Evolutionary conservation across 2,329 filamentous ascomycete genomes (phyloP).

Genomic region (Epicoccum sorghinum): DNA sequence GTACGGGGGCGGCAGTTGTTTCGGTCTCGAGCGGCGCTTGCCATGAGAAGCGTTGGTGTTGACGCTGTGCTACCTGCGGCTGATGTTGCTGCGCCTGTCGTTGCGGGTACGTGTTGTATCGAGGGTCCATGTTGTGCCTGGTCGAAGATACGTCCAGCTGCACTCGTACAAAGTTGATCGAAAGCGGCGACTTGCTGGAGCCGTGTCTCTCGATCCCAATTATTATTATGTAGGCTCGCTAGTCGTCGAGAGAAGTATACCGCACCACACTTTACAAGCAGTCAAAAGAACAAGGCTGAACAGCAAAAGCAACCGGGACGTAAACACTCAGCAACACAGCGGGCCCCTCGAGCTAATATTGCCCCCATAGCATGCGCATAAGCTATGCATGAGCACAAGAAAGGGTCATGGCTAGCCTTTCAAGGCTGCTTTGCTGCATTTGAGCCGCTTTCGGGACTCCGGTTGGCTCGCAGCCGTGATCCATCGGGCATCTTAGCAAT

Average conservation of each 20-base stretch:
- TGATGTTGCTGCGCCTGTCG: slow-evolving; percentile 24
- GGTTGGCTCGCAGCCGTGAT: slow-evolving; percentile 37
- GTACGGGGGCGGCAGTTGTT: neutral
- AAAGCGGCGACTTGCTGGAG: neutral
- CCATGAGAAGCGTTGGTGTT: slow-evolving; percentile 21
- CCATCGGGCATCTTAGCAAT: slow-evolving; percentile 27
- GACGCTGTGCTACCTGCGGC: slow-evolving; percentile 17
- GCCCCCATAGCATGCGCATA: slow-evolving; percentile 25
- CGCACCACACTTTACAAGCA: slow-evolving; percentile 1
- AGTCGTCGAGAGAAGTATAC: neutral
- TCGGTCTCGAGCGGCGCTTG: slow-evolving; percentile 13
- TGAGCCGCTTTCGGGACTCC: slow-evolving; percentile 28
- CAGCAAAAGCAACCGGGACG: slow-evolving; percentile 1
- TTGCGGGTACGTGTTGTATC: slow-evolving; percentile 23
- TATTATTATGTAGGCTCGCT: neutral
- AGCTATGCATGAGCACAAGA: slow-evolving; percentile 37
- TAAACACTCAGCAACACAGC: slow-evolving; percentile 11
- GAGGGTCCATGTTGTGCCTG: slow-evolving; percentile 29
- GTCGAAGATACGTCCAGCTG: neutral
- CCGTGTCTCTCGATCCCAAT: neutral
- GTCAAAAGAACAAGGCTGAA: slow-evolving; percentile 3
- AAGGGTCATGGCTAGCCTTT: slow-evolving; percentile 16
- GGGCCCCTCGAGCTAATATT: slow-evolving; percentile 39
- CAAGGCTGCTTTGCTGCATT: slow-evolving; percentile 19
- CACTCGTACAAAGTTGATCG: neutral